Conservation (phyloP, 73 alveolate genomes). For the Paramecium sonneborni region DNA sequence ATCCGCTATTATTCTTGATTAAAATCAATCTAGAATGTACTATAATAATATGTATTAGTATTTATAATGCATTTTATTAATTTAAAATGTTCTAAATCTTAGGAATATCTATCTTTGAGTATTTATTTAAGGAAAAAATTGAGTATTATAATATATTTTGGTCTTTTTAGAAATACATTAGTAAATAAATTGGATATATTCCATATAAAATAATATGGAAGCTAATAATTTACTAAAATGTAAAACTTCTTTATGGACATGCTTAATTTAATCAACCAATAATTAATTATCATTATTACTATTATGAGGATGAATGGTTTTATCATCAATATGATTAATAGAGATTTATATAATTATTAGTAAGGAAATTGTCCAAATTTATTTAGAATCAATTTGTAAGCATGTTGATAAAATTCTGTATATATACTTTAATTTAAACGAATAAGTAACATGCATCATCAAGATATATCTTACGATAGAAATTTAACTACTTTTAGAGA, state of each 20-base stretch:
- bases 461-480: neutral
- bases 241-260: neutral
- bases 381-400: neutral
- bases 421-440: neutral
- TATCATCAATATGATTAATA: neutral
- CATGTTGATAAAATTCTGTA: neutral
- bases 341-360: neutral
- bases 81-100: neutral
- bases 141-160: neutral
- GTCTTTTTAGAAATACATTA: slow-evolving; percentile 1
- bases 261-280: neutral
- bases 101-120: neutral
- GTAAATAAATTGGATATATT: neutral
- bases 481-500: neutral
- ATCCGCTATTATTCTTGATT: neutral
- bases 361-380: neutral
- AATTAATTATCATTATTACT: neutral
- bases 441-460: neutral
- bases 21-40: neutral
- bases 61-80: slow-evolving; percentile 27
- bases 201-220: neutral
- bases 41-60: neutral
- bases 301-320: neutral
- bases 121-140: neutral
- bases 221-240: neutral